A percentile compares a stretch with the other conserved stretches of the same genome.
phyloP scores from a whole-genome alignment of 2,329 filamentous ascomycete species.

The Aspergillus glaucus region DNA sequence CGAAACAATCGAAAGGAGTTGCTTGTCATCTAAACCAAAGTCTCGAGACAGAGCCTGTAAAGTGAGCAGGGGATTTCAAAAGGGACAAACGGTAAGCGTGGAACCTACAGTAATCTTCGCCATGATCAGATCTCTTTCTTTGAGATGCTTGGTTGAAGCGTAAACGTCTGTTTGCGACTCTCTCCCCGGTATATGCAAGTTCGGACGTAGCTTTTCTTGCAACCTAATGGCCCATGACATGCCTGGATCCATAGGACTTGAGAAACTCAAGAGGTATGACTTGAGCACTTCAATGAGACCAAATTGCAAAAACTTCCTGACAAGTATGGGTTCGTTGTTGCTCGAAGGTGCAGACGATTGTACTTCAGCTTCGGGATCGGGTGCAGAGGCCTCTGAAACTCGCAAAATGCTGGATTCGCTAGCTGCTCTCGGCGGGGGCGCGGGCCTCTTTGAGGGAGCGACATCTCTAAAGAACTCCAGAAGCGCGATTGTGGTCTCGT shows the following conservation, averaged over 20 bases:
- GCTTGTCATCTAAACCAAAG: conserved; percentile 43
- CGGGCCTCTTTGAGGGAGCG: conserved; percentile 52
- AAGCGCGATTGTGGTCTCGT: conserved; percentile 52
- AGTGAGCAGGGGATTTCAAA: background rate
- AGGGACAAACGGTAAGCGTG: background rate
- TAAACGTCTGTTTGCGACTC: conserved; percentile 48
- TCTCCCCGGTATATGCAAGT: conserved; percentile 44
- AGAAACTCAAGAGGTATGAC: conserved; percentile 48
- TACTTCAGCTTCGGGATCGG: conserved; percentile 53
- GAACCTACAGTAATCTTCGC: conserved; percentile 48
- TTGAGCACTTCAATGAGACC: conserved; percentile 58
- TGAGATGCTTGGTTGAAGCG: conserved; percentile 42
- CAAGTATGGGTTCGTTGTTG: conserved; percentile 46
- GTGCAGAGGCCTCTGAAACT: conserved; percentile 34
- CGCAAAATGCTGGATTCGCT: conserved; percentile 41
- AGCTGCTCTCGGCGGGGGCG: conserved; percentile 52
- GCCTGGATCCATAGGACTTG: conserved; percentile 28
- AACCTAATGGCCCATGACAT: conserved; percentile 45
- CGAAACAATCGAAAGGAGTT: conserved; percentile 42
- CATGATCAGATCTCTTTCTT: conserved; percentile 49
- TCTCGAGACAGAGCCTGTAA: conserved; percentile 48
- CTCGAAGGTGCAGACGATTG: conserved; percentile 31
- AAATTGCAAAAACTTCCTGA: conserved; percentile 53
- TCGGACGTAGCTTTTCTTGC: conserved; percentile 53
- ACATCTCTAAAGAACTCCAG: conserved; percentile 54